These are phyloP conservation scores for Citrus australasica DNA, from an alignment of 345 rosid species.

Conservation along the genomic window DNA sequence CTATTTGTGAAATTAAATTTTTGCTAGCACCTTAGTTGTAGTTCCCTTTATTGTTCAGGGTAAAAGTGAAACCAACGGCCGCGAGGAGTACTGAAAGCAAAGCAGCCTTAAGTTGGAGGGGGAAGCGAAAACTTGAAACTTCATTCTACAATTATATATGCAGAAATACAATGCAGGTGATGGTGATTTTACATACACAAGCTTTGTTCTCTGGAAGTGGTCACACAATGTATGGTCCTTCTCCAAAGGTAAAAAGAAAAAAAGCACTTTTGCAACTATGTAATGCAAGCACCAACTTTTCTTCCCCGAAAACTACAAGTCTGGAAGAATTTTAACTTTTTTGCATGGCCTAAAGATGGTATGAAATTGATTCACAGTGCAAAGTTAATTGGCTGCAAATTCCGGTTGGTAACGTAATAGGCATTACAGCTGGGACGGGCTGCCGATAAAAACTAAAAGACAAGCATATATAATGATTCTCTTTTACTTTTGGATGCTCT, in stretches of 20 bases:
- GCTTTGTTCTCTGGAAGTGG: constrained; percentile 7
- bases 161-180: neutral
- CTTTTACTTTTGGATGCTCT: neutral
- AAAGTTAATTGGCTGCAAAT: neutral
- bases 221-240: constrained; percentile 3
- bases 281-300: neutral
- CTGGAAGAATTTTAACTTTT: neutral
- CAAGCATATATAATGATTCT: neutral
- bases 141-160: no score
- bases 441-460: neutral
- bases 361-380: neutral
- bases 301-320: neutral
- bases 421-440: neutral
- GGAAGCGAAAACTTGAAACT: neutral
- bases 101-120: neutral
- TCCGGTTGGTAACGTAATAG: neutral
- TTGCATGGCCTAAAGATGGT: neutral
- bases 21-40: neutral
- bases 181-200: constrained; percentile 12
- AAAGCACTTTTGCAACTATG: neutral
- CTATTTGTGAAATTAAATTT: neutral
- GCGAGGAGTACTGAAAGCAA: neutral
- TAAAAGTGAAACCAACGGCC: neutral
- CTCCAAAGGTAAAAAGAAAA: neutral
- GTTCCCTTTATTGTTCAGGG: neutral